Conservation (phyloP, 345 rosid genomes). For the Gossypium arboreum region DNA sequence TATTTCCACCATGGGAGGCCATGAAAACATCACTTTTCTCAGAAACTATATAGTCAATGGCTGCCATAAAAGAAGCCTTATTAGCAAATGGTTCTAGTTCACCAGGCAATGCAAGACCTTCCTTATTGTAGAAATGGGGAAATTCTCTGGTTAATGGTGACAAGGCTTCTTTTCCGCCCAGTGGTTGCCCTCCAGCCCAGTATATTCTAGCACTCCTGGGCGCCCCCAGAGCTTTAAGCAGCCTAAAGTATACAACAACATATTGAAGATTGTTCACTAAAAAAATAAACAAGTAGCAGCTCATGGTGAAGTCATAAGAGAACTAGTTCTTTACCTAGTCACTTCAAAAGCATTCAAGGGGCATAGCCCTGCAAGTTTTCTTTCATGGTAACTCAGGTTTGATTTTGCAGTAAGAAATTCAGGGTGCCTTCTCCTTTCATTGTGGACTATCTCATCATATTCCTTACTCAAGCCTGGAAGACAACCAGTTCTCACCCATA, state of each 20-base stretch:
- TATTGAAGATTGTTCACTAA: neutral
- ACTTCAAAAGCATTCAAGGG: conserved; percentile 88
- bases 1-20: conserved; percentile 98
- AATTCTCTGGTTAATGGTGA: conserved; percentile 58
- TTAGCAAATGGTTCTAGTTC: conserved; percentile 76
- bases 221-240: conserved; percentile 93
- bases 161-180: conserved; percentile 84
- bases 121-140: conserved; percentile 70
- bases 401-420: conserved; percentile 86
- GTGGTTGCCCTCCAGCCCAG: conserved; percentile 95
- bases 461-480: conserved; percentile 69
- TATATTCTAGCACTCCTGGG: conserved; percentile 60
- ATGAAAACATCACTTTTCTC: conserved; percentile 85
- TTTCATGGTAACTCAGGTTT: conserved; percentile 68
- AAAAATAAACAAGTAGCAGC: neutral
- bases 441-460: conserved; percentile 64
- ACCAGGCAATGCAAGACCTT: conserved; percentile 69
- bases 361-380: conserved; percentile 88
- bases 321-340: conserved; percentile 47
- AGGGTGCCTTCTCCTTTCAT: conserved; percentile 76
- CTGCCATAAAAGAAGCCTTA: conserved; percentile 84
- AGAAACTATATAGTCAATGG: conserved; percentile 76
- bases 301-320: neutral
- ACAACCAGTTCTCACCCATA: conserved; percentile 96
- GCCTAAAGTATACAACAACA: conserved; percentile 32